Conservation (phyloP, 768 basidiomycete genomes). For the Xerocomus brunneocitrinus region DNA sequence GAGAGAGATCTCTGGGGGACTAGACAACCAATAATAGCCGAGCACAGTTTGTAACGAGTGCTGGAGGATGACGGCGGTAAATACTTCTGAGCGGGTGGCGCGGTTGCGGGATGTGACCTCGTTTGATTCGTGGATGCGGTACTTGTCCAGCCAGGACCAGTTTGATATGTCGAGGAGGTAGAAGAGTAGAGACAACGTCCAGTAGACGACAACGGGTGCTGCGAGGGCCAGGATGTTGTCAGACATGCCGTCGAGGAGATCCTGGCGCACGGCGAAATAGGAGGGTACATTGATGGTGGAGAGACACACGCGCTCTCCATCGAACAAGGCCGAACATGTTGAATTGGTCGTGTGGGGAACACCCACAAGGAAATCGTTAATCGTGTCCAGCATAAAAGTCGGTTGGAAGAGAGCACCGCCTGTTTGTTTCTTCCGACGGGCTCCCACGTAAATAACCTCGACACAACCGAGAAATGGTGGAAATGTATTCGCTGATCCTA, state of each 20-base stretch:
- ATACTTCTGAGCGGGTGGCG: conserved; percentile 65
- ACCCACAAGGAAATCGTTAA: conserved; percentile 8
- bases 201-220: conserved; percentile 79
- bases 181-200: conserved; percentile 77
- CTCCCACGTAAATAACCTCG: conserved; percentile 11
- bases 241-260: conserved; percentile 52
- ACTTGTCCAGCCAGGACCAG: conserved; percentile 74
- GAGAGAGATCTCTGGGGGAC: conserved; percentile 30
- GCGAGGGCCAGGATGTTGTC: conserved; percentile 71
- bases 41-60: conserved; percentile 79
- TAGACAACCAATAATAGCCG: conserved; percentile 63
- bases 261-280: conserved; percentile 46
- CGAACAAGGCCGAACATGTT: conserved; percentile 30
- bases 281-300: conserved; percentile 40
- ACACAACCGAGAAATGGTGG: neutral
- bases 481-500: conserved; percentile 25
- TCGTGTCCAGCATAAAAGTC: conserved; percentile 9
- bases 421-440: neutral
- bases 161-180: conserved; percentile 73
- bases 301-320: conserved; percentile 38
- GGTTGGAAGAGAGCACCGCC: neutral
- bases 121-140: conserved; percentile 82
- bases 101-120: conserved; percentile 76
- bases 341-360: conserved; percentile 31
- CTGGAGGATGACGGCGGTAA: conserved; percentile 80